phyloP scores from a whole-genome alignment of 371 early-diverging fungal species.

The Syncephalastrum monosporum region DNA sequence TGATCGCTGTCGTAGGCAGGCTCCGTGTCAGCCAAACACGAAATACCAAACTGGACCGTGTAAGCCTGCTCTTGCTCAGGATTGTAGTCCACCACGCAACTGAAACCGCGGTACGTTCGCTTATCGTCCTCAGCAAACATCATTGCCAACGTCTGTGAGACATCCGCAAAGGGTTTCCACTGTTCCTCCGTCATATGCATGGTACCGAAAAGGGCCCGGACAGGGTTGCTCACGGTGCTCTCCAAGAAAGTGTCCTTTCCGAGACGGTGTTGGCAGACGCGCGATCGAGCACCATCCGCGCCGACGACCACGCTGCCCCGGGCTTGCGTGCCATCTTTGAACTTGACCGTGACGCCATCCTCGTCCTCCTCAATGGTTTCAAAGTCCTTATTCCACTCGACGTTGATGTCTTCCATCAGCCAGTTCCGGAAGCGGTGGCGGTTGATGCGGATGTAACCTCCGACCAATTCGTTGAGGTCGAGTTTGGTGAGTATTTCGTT shows the following conservation, averaged over 20 bases:
- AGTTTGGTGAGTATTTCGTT: background rate
- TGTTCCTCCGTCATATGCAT: conserved; percentile 2
- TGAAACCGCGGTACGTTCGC: background rate
- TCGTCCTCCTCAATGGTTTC: conserved; percentile 11
- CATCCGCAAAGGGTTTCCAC: background rate
- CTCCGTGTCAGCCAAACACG: background rate
- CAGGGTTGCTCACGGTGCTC: conserved; percentile 11
- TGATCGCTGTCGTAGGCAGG: conserved; percentile 5
- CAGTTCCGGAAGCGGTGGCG: conserved; percentile 25
- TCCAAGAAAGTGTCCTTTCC: conserved; percentile 13
- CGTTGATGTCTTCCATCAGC: conserved; percentile 18
- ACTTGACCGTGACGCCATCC: conserved; percentile 20
- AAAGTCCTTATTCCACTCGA: conserved; percentile 23
- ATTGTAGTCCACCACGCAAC: background rate
- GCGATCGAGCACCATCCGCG: conserved; percentile 28
- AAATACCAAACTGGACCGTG: conserved; percentile 7
- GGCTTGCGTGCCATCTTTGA: conserved; percentile 27
- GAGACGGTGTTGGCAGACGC: conserved; percentile 16
- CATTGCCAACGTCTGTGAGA: too few relatives aligned
- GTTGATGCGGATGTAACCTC: conserved; percentile 17
- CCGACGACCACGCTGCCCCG: conserved; percentile 22
- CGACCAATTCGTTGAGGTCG: background rate
- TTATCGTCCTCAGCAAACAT: too few relatives aligned
- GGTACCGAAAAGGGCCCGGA: conserved; percentile 1
- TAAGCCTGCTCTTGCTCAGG: conserved; percentile 1